phyloP scores from a whole-genome alignment of 1,139 yeast species.

The Citeromyces siamensis region DNA sequence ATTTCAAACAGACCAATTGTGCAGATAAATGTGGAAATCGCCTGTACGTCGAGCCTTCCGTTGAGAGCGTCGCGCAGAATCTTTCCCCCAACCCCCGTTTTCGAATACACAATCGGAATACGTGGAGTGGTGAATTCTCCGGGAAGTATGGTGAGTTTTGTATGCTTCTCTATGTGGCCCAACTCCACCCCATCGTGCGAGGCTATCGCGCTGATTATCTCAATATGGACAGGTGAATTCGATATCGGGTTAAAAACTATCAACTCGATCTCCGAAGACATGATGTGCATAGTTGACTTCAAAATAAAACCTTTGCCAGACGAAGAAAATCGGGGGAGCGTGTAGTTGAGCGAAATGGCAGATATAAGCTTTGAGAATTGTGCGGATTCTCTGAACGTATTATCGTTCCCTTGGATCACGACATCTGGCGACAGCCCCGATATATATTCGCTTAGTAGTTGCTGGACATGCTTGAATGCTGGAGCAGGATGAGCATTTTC shows the following conservation, averaged over 20 bases:
- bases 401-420: constrained; percentile 11
- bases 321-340: constrained; percentile 13
- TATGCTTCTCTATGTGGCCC: constrained; percentile 29
- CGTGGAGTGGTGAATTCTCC: constrained; percentile 36
- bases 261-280: constrained; percentile 38
- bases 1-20: constrained; percentile 25
- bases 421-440: constrained; percentile 18
- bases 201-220: constrained; percentile 32
- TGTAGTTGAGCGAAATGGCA: constrained; percentile 11
- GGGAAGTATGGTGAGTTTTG: constrained; percentile 28
- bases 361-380: constrained; percentile 13
- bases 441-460: constrained; percentile 18
- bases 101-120: constrained; percentile 32
- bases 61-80: constrained; percentile 34
- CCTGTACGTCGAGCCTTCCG: constrained; percentile 34
- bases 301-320: constrained; percentile 21
- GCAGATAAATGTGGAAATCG: constrained; percentile 28
- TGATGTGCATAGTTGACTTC: constrained; percentile 35
- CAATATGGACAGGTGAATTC: constrained; percentile 28
- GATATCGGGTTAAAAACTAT: constrained; percentile 37
- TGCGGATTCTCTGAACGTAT: constrained; percentile 11
- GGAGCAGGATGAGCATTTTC: constrained; percentile 7
- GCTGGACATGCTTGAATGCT: constrained; percentile 12
- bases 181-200: constrained; percentile 28
- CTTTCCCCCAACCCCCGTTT: constrained; percentile 32